phyloP scores from a whole-genome alignment of 2,329 filamentous ascomycete species.

The Thermothelomyces thermophilus region DNA sequence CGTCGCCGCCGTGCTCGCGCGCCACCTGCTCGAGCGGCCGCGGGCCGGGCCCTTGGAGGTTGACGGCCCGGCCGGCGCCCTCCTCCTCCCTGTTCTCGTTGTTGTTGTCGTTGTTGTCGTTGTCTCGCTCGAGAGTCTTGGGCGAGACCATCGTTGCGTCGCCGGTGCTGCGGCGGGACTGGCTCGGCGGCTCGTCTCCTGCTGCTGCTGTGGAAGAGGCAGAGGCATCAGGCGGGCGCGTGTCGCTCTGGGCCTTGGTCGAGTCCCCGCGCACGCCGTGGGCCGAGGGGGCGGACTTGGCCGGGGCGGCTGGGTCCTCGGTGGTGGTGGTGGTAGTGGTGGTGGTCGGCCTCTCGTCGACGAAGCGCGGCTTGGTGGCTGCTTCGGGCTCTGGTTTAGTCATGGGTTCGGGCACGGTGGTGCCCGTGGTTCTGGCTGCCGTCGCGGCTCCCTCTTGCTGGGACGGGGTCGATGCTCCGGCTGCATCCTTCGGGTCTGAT shows the following conservation, averaged over 20 bases:
- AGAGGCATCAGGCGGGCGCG: no score
- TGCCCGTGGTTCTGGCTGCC: not conserved
- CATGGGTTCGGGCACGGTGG: not conserved
- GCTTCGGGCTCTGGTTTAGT: conserved; percentile 1
- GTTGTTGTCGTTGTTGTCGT: no score
- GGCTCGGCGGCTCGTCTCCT: no score
- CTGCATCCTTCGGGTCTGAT: conserved; percentile 12
- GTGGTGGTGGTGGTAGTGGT: not conserved
- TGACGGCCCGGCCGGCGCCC: conserved; percentile 22
- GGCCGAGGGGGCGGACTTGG: conserved; percentile 4
- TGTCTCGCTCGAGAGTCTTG: not conserved
- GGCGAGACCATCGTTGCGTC: not conserved
- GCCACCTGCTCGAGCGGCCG: conserved; percentile 36
- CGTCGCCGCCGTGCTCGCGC: conserved; percentile 29
- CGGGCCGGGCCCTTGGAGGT: conserved; percentile 38
- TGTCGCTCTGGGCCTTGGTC: conserved; percentile 35
- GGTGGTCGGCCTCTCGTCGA: not conserved
- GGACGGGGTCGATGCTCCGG: not conserved
- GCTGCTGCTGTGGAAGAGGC: no score
- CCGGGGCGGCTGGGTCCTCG: conserved; percentile 13
- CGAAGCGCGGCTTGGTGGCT: not conserved
- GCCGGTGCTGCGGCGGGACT: conserved; percentile 18
- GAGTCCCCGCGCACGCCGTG: conserved; percentile 20
- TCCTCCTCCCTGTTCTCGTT: no score
- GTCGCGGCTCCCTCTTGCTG: not conserved